Evolutionary conservation across 176 grass and related monocot genomes (phyloP).

Genomic region (Musa acuminata): DNA sequence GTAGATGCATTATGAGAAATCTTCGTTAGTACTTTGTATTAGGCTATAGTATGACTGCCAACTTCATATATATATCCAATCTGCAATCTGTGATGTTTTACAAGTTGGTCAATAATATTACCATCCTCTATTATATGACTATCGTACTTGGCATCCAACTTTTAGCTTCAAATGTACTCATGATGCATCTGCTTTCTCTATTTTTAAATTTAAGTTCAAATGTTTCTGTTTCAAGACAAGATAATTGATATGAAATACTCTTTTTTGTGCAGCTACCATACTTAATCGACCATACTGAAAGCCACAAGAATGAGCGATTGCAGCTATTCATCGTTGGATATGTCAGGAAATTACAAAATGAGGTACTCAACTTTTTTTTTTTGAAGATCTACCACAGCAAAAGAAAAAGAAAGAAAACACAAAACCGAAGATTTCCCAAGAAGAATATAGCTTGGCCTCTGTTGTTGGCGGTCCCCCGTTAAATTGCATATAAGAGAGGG

Average conservation of each 20-base stretch:
- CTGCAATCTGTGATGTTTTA: too few species aligned
- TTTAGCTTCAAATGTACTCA: too few species aligned
- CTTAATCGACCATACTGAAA: conserved; percentile 33
- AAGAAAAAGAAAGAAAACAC: not conserved
- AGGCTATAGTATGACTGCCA: too few species aligned
- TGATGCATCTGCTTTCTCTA: too few species aligned
- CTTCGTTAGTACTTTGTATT: too few species aligned
- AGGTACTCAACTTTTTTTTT: conserved; percentile 25
- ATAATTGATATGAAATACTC: conserved; percentile 2
- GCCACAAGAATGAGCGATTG: conserved; percentile 24
- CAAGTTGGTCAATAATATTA: too few species aligned
- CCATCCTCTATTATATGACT: conserved; percentile 6
- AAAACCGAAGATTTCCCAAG: not conserved
- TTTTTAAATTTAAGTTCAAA: too few species aligned
- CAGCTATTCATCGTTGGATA: conserved; percentile 60
- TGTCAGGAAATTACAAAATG: conserved; percentile 44
- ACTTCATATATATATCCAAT: too few species aligned
- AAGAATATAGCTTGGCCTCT: too few species aligned
- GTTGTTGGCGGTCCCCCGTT: too few species aligned
- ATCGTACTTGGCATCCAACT: not conserved
- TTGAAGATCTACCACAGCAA: not conserved
- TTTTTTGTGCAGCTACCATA: conserved; percentile 37
- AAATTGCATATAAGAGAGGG: too few species aligned
- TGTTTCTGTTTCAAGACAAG: not conserved
- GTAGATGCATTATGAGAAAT: too few species aligned